Evolutionary conservation across 2,329 filamentous ascomycete genomes (phyloP).

Genomic region (Fusarium pseudograminearum): DNA sequence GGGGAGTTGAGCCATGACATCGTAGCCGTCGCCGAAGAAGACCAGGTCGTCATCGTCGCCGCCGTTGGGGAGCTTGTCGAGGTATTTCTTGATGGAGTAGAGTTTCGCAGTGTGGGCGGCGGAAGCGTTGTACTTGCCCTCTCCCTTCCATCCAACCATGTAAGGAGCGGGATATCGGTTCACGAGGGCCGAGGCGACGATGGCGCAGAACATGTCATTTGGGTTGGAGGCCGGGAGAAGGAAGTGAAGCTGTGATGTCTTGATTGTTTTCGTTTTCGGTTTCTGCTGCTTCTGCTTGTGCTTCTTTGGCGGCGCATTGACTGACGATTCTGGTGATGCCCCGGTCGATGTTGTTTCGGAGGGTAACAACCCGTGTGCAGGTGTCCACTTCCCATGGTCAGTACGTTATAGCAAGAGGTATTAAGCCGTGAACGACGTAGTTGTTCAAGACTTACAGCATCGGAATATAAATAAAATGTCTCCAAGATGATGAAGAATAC

Average conservation of each 20-base stretch:
- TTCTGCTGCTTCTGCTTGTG: not conserved
- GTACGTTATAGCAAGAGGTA: not conserved
- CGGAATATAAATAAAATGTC: constrained; percentile 24
- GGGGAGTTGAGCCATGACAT: constrained; percentile 74
- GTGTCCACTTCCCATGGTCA: constrained; percentile 26
- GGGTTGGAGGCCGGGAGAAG: constrained; percentile 54
- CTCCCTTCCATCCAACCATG: constrained; percentile 56
- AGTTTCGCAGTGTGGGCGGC: constrained; percentile 30
- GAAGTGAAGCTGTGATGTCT: constrained; percentile 53
- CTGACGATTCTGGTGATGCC: constrained; percentile 7
- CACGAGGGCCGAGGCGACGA: constrained; percentile 53
- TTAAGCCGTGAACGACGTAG: not conserved
- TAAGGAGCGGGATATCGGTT: constrained; percentile 55
- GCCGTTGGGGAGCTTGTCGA: constrained; percentile 54
- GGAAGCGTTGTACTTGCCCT: constrained; percentile 41
- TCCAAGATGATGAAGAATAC: constrained; percentile 29
- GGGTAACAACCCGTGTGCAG: constrained; percentile 17
- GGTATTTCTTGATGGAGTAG: constrained; percentile 53
- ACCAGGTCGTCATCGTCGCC: constrained; percentile 68
- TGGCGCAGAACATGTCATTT: constrained; percentile 56
- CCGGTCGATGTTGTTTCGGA: constrained; percentile 16
- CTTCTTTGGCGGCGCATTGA: constrained; percentile 17
- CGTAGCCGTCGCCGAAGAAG: constrained; percentile 72
- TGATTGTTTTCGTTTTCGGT: constrained; percentile 9
- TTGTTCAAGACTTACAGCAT: constrained; percentile 11